Base-by-base conservation (phyloP, 768 basidiomycete species). In the Lactifluus piperatus region DNA sequence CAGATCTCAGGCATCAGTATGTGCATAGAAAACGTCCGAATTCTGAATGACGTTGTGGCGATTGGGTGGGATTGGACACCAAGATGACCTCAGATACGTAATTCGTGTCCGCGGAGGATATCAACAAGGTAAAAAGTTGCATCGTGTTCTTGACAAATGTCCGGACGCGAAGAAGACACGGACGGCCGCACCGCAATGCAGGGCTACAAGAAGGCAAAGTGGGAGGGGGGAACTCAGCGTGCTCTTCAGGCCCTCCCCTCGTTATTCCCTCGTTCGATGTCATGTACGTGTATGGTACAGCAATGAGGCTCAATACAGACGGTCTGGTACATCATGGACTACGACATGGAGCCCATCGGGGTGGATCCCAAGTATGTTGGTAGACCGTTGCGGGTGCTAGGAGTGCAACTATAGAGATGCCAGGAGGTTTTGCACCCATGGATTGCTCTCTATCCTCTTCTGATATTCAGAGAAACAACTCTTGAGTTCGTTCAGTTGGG, bases 371-470 rank as follows among this genome's bases (percentile, higher is more conserved):
- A 59, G 18, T 26, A 5, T 22, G 39, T 5, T 13, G 47, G 20
- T 16, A 3, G 20, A 9, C 6, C 7, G n/a, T 11, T 2, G 41
- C 41, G 8, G 4, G 26, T 41, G 26, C 34, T 26, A 14, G 16
- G 22, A 50, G 14, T 16, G 30, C 6, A 26, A 45, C 73, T 63
- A 78, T 32, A 78, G 57, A 8, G 75, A 72, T 1, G 68, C 64
- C 26, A 91, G 72, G 34, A 91, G 69, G 26, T 79, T 79, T 66
- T 81, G 79, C 51, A 88, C 72, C 94, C 94, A 97, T 2, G 78
- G 69, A 65, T 94, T 97, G 27, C 71, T 76, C 67, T 94, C 87
- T 45, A 97, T 82, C 53, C 77, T 78, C 8, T 84, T 79, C 62
- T 76, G 80, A 71, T 83, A 88, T 63, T 80, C 73, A 16, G 83